phyloP scores from a whole-genome alignment of 2,329 filamentous ascomycete genomes.

The Aspergillus versicolor region DNA sequence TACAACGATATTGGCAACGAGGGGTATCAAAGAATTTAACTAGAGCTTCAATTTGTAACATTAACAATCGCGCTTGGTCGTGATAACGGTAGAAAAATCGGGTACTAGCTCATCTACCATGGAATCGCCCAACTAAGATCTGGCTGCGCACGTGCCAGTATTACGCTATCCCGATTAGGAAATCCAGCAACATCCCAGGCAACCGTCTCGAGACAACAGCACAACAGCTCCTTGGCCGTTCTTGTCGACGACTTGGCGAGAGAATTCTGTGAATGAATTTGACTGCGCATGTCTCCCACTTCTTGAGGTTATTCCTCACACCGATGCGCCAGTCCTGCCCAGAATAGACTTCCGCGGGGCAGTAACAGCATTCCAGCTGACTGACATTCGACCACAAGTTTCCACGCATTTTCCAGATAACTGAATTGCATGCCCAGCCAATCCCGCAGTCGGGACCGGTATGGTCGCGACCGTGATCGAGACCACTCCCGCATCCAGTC shows the following conservation, averaged over 20 bases:
- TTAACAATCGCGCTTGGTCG: background rate
- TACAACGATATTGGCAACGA: background rate
- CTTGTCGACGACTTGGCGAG: constrained; percentile 1
- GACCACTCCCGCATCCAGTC: constrained; percentile 18
- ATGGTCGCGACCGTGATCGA: constrained; percentile 25
- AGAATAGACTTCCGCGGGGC: constrained; percentile 1
- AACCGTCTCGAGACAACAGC: background rate
- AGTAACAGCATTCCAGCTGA: background rate
- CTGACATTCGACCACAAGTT: background rate
- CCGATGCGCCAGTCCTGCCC: background rate
- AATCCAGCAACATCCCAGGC: constrained; percentile 6
- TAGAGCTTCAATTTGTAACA: background rate
- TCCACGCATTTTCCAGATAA: background rate
- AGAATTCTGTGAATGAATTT: background rate
- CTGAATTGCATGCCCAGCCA: constrained; percentile 32
- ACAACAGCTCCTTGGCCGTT: constrained; percentile 2
- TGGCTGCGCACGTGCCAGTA: constrained; percentile 3
- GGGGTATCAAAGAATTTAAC: background rate
- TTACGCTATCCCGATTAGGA: constrained; percentile 7
- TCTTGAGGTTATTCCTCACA: background rate
- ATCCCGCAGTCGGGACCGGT: constrained; percentile 34
- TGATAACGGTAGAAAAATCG: background rate
- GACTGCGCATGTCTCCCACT: background rate
- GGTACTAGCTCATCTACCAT: background rate
- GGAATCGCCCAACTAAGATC: background rate